Percentiles rank a stretch among this genome's conserved stretches.
Evolutionary conservation across 169 alveolate genomes (phyloP).

Genomic region (Cystoisospora suis): DNA sequence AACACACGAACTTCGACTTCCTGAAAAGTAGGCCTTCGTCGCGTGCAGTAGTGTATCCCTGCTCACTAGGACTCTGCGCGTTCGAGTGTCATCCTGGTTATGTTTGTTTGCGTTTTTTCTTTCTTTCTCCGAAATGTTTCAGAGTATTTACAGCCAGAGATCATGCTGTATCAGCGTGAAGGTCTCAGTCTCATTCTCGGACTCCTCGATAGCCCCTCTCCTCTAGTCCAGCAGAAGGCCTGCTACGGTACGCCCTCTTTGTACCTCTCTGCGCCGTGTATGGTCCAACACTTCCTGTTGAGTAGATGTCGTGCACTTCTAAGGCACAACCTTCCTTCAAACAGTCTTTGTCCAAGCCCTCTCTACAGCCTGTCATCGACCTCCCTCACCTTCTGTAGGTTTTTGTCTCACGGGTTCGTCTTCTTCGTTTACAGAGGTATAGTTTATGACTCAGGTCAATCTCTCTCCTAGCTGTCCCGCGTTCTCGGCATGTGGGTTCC

Average conservation of each 20-base stretch:
- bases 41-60: too few relatives aligned
- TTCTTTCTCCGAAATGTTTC: neutral
- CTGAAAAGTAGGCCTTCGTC: too few relatives aligned
- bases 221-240: slow-evolving; percentile 44
- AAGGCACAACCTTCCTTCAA: too few relatives aligned
- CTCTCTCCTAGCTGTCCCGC: neutral
- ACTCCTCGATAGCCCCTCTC: slow-evolving; percentile 23
- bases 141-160: slow-evolving; percentile 50
- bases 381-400: neutral
- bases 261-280: neutral
- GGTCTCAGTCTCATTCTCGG: slow-evolving; percentile 24
- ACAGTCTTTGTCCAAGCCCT: too few relatives aligned
- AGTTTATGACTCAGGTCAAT: neutral
- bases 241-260: slow-evolving; percentile 8
- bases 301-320: too few relatives aligned
- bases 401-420: neutral
- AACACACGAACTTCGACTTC: too few relatives aligned
- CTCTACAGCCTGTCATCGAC: too few relatives aligned
- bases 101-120: neutral
- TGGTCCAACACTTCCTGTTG: too few relatives aligned
- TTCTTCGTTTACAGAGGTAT: neutral
- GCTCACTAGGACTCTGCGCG: too few relatives aligned
- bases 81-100: neutral
- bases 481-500: neutral
- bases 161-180: slow-evolving; percentile 26